Evolutionary conservation across 805 yeast species (phyloP).

Genomic region (Yamadazyma ubonensis): DNA sequence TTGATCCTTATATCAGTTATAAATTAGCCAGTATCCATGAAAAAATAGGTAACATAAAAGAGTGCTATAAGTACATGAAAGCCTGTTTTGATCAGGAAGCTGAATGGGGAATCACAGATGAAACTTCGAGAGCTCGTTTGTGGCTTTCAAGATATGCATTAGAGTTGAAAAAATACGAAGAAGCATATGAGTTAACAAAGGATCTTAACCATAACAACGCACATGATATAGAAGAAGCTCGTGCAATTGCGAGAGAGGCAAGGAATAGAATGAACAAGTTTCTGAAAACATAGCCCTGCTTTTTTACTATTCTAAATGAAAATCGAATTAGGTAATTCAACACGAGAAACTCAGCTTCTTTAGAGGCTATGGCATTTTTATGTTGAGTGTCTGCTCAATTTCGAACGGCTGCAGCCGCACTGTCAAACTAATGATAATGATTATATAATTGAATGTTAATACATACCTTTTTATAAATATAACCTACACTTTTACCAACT

Average conservation of each 20-base stretch:
- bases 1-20: constrained; percentile 53
- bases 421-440: too few relatives aligned
- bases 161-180: constrained; percentile 53
- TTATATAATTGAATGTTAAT: too few relatives aligned
- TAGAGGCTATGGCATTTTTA: too few relatives aligned
- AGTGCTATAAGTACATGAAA: constrained; percentile 63
- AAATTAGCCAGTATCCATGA: constrained; percentile 70
- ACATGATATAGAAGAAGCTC: constrained; percentile 85
- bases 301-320: not conserved
- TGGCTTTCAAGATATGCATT: constrained; percentile 81
- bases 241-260: constrained; percentile 78
- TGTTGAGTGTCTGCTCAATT: too few relatives aligned
- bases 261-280: constrained; percentile 46
- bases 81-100: constrained; percentile 63
- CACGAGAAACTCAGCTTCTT: too few relatives aligned
- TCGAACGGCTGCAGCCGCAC: too few relatives aligned
- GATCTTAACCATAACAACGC: constrained; percentile 69
- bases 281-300: not conserved
- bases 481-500: too few relatives aligned
- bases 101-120: constrained; percentile 67
- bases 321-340: too few relatives aligned
- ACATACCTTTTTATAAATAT: too few relatives aligned
- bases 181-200: constrained; percentile 71
- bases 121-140: constrained; percentile 73
- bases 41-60: constrained; percentile 48